Evolutionary conservation across 129 eudicot species (phyloP).

Genomic region (Heracleum sosnowskyi): DNA sequence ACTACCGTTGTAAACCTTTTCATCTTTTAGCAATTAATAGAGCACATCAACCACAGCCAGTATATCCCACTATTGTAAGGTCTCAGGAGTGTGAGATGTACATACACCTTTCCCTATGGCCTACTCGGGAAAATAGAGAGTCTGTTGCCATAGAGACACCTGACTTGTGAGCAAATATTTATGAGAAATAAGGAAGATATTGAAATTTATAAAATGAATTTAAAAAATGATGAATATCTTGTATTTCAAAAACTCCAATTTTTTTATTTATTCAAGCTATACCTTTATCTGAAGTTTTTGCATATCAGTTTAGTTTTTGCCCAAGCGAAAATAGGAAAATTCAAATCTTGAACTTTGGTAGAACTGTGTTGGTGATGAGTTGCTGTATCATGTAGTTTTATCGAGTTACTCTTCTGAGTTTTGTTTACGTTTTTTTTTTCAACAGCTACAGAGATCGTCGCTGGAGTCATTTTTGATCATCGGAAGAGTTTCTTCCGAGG

Average conservation of each 20-base stretch:
- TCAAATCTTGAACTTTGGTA: background rate
- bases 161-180: background rate
- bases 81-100: background rate
- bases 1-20: background rate
- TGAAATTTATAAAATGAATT: background rate
- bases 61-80: background rate
- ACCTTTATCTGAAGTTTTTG: background rate
- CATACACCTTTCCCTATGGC: background rate
- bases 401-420: background rate
- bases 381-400: background rate
- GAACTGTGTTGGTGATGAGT: background rate
- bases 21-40: too few species aligned
- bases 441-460: constrained; percentile 66
- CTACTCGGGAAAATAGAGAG: background rate
- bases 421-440: constrained; percentile 6
- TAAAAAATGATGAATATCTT: background rate
- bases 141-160: background rate
- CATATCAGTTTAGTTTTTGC: background rate
- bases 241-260: background rate
- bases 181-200: background rate
- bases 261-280: background rate
- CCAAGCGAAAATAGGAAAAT: background rate
- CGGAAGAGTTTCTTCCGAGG: constrained; percentile 88
- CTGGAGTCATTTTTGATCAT: constrained; percentile 72
- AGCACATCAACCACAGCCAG: background rate